A percentile compares a stretch with the other conserved stretches of the same genome.
phyloP scores from a whole-genome alignment of 1,139 yeast species.

The Debaryomyces robertsiae region DNA sequence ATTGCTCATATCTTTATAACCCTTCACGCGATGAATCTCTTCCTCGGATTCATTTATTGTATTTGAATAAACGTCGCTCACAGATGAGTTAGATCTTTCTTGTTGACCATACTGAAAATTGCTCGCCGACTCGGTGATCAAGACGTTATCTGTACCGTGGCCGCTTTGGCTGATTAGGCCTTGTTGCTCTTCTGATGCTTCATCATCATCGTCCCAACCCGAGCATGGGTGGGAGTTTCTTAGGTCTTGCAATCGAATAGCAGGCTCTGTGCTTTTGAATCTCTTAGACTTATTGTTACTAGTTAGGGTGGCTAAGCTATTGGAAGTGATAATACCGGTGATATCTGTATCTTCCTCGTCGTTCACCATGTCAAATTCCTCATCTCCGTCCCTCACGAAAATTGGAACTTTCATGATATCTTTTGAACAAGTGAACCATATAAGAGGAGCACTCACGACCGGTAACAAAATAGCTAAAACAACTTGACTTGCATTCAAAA shows the following conservation, averaged over 20 bases:
- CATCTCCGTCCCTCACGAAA: conserved; percentile 37
- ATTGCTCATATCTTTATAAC: conserved; percentile 57
- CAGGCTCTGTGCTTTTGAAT: conserved; percentile 41
- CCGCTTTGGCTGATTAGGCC: conserved; percentile 13
- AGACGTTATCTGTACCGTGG: conserved; percentile 1
- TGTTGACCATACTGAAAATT: conserved; percentile 4
- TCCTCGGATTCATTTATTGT: conserved; percentile 13
- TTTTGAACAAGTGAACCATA: conserved; percentile 77
- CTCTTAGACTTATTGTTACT: conserved; percentile 15
- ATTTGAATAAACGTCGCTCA: conserved; percentile 1
- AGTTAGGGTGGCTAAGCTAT: conserved; percentile 3
- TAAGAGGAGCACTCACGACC: conserved; percentile 85
- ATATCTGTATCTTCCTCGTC: conserved; percentile 20
- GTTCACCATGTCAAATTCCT: conserved; percentile 25
- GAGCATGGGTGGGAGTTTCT: conserved; percentile 49
- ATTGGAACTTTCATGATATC: conserved; percentile 74
- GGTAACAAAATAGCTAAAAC: conserved; percentile 83
- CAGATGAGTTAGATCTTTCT: conserved; percentile 1
- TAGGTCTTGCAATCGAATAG: conserved; percentile 45
- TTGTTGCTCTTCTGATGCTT: conserved; percentile 24
- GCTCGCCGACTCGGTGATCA: neutral
- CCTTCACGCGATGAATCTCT: conserved; percentile 25
- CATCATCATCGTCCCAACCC: conserved; percentile 47
- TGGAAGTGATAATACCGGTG: conserved; percentile 8
- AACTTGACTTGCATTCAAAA: conserved; percentile 86